Percentiles rank a stretch among this genome's conserved stretches.
phyloP scores from a whole-genome alignment of 805 yeast genomes.

The Pichia deserticola region DNA sequence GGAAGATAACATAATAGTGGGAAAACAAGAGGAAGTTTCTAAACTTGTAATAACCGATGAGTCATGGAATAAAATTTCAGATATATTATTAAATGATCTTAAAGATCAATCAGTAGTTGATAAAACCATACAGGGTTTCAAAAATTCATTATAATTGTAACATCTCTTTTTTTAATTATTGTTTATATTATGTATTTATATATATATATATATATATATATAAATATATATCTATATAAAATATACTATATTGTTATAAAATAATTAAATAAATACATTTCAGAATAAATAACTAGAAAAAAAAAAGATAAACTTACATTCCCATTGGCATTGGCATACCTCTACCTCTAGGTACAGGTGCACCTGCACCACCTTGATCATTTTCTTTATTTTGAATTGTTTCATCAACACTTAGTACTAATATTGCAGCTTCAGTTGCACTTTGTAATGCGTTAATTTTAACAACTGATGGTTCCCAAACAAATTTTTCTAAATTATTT shows the following conservation, averaged over 20 bases:
- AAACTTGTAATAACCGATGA: neutral
- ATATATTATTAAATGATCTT: constrained; percentile 5
- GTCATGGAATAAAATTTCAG: constrained; percentile 9
- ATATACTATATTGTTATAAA: too few species aligned
- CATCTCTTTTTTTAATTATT: neutral
- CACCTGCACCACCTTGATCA: constrained; percentile 28
- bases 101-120: neutral
- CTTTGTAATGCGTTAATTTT: constrained; percentile 89
- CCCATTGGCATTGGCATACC: constrained; percentile 45
- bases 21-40: neutral
- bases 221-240: neutral
- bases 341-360: constrained; percentile 45
- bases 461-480: constrained; percentile 97
- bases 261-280: too few species aligned
- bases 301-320: constrained; percentile 4
- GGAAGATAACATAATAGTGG: neutral
- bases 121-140: neutral
- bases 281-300: neutral
- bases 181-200: too few species aligned
- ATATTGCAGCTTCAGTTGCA: constrained; percentile 94
- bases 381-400: constrained; percentile 72
- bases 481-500: constrained; percentile 76
- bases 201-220: neutral
- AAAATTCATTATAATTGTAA: neutral
- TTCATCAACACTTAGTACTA: constrained; percentile 93